Conservation (phyloP, 345 rosid species). For the Barbarea vulgaris region DNA sequence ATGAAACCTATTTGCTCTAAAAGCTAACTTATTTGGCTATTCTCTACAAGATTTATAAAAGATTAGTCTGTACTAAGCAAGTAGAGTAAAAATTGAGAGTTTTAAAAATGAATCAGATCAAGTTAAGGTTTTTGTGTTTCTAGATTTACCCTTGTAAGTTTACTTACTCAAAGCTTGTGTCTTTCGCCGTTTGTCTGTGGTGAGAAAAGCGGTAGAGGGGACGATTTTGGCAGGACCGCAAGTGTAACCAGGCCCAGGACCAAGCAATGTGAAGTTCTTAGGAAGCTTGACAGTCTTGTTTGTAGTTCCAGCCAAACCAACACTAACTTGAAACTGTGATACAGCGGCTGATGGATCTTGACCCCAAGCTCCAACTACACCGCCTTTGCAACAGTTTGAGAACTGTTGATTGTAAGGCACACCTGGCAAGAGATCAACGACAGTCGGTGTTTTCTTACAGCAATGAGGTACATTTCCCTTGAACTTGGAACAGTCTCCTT, state of each 20-base stretch:
- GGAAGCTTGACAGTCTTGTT: constrained; percentile 87
- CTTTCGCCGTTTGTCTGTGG: constrained; percentile 62
- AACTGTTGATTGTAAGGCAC: constrained; percentile 82
- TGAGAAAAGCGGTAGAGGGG: constrained; percentile 63
- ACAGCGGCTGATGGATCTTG: constrained; percentile 75
- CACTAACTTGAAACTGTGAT: constrained; percentile 76
- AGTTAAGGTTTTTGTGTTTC: not conserved
- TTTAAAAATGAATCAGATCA: not conserved
- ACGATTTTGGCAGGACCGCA: constrained; percentile 83
- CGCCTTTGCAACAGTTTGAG: constrained; percentile 90
- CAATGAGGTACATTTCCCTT: constrained; percentile 82
- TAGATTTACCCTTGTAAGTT: not conserved
- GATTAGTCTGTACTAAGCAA: not conserved
- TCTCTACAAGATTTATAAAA: not conserved
- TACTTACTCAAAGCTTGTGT: constrained; percentile 83
- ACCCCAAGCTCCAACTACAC: constrained; percentile 76
- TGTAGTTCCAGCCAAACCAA: constrained; percentile 74
- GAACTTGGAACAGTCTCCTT: constrained; percentile 97
- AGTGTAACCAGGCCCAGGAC: constrained; percentile 88
- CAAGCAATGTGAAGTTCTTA: constrained; percentile 80
- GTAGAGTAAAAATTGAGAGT: not conserved
- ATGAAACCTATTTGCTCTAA: not conserved
- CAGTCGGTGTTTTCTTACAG: constrained; percentile 72
- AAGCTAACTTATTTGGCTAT: constrained; percentile 8
- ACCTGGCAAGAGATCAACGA: constrained; percentile 78